Percentiles rank a stretch among this genome's conserved stretches.
Conservation (phyloP, 495 filamentous ascomycete species). For the Penicillium angulare region DNA sequence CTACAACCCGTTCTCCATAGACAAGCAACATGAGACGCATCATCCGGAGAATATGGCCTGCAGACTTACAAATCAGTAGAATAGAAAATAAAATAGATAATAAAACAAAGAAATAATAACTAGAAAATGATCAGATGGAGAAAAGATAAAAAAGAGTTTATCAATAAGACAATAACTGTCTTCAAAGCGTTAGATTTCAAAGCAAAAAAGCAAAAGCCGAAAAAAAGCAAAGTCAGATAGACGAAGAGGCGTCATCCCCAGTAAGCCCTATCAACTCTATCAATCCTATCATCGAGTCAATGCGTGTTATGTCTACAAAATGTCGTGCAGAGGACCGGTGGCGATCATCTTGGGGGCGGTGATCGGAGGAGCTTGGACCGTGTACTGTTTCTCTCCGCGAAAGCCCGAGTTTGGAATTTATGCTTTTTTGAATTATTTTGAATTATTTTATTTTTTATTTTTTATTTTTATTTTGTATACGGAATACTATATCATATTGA, state of each 20-base stretch:
- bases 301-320: constrained; percentile 15
- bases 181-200: background rate
- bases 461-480: background rate
- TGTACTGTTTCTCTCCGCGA: constrained; percentile 14
- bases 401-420: background rate
- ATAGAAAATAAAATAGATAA: too few species aligned
- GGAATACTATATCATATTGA: too few species aligned
- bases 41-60: background rate
- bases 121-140: background rate
- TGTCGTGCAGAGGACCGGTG: constrained; percentile 30
- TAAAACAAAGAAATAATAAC: background rate
- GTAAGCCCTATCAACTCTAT: constrained; percentile 14
- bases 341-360: constrained; percentile 22
- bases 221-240: background rate
- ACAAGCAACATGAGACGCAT: background rate
- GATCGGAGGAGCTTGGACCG: constrained; percentile 30
- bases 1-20: background rate
- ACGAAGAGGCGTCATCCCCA: background rate
- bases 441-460: background rate
- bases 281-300: constrained; percentile 14
- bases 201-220: background rate
- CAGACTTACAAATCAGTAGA: too few species aligned
- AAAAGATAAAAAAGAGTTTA: background rate
- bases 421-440: background rate
- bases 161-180: background rate